phyloP scores from a whole-genome alignment of 2,329 filamentous ascomycete species.

The Paradendryphiella salina region DNA sequence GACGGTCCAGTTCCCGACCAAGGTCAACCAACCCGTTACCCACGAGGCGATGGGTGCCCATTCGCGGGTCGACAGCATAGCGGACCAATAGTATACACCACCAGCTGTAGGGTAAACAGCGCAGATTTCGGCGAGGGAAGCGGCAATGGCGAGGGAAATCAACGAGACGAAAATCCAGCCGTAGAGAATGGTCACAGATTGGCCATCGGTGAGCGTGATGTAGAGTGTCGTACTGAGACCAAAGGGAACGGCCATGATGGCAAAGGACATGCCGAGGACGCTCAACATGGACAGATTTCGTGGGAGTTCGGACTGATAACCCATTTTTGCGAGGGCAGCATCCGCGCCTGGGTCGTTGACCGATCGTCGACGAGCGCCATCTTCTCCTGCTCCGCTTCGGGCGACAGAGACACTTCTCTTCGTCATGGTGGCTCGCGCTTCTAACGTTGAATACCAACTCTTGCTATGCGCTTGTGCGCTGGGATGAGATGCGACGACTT shows the following conservation, averaged over 20 bases:
- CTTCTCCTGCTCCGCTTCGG: conserved; percentile 14
- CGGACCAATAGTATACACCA: conserved; percentile 73
- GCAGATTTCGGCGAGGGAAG: conserved; percentile 74
- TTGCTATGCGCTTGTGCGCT: background rate
- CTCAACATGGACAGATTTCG: conserved; percentile 70
- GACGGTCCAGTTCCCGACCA: conserved; percentile 75
- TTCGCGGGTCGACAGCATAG: conserved; percentile 66
- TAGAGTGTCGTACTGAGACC: conserved; percentile 70
- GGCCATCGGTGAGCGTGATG: conserved; percentile 69
- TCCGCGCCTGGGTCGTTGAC: conserved; percentile 55
- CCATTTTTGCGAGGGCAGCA: conserved; percentile 66
- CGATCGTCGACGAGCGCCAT: conserved; percentile 18
- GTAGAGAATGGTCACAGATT: conserved; percentile 70
- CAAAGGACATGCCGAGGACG: conserved; percentile 70
- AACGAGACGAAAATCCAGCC: conserved; percentile 69
- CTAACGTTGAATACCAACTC: background rate
- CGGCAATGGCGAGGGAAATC: conserved; percentile 69
- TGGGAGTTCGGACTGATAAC: conserved; percentile 68
- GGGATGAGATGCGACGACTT: background rate
- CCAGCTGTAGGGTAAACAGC: conserved; percentile 75
- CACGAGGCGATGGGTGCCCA: conserved; percentile 70
- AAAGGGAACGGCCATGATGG: conserved; percentile 74
- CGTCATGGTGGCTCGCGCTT: conserved; percentile 14
- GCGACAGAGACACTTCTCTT: conserved; percentile 27
- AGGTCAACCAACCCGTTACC: conserved; percentile 71